A percentile compares a stretch with the other conserved stretches of the same genome.
These are phyloP conservation scores for Posidonia australis DNA, from an alignment of 106 monocot genomes.

Conservation along the genomic window DNA sequence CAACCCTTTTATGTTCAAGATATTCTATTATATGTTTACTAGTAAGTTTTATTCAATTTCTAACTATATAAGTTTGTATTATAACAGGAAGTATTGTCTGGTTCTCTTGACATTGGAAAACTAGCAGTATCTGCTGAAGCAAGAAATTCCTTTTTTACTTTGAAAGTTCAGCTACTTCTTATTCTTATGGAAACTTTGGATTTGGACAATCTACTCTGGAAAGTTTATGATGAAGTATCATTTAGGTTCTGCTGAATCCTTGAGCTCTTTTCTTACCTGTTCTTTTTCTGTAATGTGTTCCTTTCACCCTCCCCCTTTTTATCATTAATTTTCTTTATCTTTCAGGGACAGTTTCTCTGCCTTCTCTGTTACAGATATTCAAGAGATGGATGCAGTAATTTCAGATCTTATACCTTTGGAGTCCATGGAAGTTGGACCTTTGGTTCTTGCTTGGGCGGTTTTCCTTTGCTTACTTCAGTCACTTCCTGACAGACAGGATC, in stretches of 20 bases:
- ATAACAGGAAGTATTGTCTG: conserved; percentile 48
- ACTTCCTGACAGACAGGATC: conserved; percentile 43
- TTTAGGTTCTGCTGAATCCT: conserved; percentile 45
- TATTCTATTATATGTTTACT: not conserved
- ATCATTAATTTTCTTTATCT: conserved; percentile 2
- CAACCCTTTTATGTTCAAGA: not conserved
- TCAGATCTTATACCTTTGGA: conserved; percentile 45
- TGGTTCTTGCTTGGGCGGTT: conserved; percentile 88
- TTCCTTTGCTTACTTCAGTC: conserved; percentile 62
- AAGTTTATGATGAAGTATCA: conserved; percentile 77
- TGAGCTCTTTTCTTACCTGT: not conserved
- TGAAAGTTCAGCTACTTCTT: conserved; percentile 64
- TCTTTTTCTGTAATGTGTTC: conserved; percentile 5
- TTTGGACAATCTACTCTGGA: conserved; percentile 66
- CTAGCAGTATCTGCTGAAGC: conserved; percentile 64
- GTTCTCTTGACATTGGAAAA: conserved; percentile 46
- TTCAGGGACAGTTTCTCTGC: conserved; percentile 34
- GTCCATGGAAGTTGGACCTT: conserved; percentile 50
- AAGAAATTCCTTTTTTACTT: conserved; percentile 40
- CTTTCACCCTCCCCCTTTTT: not conserved
- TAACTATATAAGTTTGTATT: not conserved
- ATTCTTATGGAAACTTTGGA: conserved; percentile 89
- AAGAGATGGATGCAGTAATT: conserved; percentile 69
- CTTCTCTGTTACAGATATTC: conserved; percentile 58
- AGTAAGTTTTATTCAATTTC: not conserved